Conservation (phyloP, 768 basidiomycete genomes). For the Podaxis rugospora region DNA sequence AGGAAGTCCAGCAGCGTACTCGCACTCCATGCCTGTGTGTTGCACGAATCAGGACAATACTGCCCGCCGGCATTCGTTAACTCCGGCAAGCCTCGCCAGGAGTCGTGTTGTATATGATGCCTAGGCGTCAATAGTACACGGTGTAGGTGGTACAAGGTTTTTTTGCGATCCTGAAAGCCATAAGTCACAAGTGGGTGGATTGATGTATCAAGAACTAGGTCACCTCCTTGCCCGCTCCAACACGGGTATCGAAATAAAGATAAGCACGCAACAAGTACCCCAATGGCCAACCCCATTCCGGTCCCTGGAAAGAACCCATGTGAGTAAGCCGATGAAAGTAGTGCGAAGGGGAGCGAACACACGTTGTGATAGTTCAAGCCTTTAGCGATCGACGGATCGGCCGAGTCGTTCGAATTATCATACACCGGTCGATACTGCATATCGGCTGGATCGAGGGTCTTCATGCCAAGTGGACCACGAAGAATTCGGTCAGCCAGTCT, state of each 20-base stretch:
- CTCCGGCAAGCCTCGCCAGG: constrained; percentile 95
- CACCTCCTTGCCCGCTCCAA: constrained; percentile 67
- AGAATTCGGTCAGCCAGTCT: constrained; percentile 77
- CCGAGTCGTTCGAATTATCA: constrained; percentile 90
- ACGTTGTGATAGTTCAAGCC: constrained; percentile 95
- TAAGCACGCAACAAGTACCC: constrained; percentile 96
- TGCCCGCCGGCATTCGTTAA: constrained; percentile 82
- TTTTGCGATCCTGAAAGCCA: constrained; percentile 49
- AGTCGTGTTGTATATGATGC: constrained; percentile 68
- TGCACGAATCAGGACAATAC: constrained; percentile 84
- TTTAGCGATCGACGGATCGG: constrained; percentile 82
- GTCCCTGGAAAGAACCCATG: constrained; percentile 50
- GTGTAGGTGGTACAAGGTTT: constrained; percentile 80
- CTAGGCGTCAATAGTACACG: constrained; percentile 66
- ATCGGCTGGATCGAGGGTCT: constrained; percentile 86
- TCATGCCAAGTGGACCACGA: constrained; percentile 92
- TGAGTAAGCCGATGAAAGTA: constrained; percentile 6
- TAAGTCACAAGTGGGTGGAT: constrained; percentile 8
- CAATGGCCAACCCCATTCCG: constrained; percentile 93
- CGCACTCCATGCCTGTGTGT: constrained; percentile 95
- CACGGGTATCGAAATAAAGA: constrained; percentile 75
- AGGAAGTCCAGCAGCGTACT: constrained; percentile 90
- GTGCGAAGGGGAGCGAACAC: constrained; percentile 17
- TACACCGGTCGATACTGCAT: constrained; percentile 87
- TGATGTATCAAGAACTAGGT: constrained; percentile 19